Evolutionary conservation across 2,329 filamentous ascomycete genomes (phyloP).

Genomic region (Exophiala sp.): DNA sequence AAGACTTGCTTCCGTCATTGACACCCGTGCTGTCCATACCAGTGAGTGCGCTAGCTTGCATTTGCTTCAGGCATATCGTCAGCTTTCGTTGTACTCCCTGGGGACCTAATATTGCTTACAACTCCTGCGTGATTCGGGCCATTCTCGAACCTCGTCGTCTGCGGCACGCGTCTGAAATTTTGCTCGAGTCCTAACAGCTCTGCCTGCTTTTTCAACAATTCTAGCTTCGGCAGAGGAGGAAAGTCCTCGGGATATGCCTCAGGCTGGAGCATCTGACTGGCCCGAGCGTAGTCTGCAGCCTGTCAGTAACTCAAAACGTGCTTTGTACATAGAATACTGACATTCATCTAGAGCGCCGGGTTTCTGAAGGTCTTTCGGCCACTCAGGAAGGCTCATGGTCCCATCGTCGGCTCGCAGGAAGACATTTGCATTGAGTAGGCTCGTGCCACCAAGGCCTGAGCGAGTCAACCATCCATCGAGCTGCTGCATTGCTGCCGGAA

Average conservation of each 20-base stretch:
- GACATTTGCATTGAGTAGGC: slow-evolving; percentile 33
- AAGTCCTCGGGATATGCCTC: slow-evolving; percentile 10
- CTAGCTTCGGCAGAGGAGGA: slow-evolving; percentile 5
- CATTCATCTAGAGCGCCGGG: slow-evolving; percentile 4
- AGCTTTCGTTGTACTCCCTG: not conserved
- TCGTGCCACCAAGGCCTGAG: slow-evolving; percentile 33
- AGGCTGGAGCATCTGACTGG: slow-evolving; percentile 8
- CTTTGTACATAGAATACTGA: not conserved
- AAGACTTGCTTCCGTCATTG: slow-evolving; percentile 8
- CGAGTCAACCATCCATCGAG: not conserved
- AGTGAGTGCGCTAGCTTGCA: slow-evolving; percentile 10
- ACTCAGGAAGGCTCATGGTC: slow-evolving; percentile 4
- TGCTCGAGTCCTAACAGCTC: slow-evolving; percentile 2
- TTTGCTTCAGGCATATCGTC: not conserved
- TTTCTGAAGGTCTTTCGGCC: slow-evolving; percentile 4
- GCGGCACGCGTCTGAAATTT: slow-evolving; percentile 9
- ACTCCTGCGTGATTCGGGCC: slow-evolving; percentile 6
- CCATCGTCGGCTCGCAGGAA: slow-evolving; percentile 30
- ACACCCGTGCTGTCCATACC: slow-evolving; percentile 11
- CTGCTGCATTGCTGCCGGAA: not conserved
- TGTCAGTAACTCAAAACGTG: not conserved
- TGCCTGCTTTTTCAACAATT: slow-evolving; percentile 4
- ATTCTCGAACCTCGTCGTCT: slow-evolving; percentile 9
- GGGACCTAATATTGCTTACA: not conserved
- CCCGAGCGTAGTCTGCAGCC: slow-evolving; percentile 4